These are phyloP conservation scores for Suillus weaverae DNA, from an alignment of 768 basidiomycete genomes.

Conservation along the genomic window DNA sequence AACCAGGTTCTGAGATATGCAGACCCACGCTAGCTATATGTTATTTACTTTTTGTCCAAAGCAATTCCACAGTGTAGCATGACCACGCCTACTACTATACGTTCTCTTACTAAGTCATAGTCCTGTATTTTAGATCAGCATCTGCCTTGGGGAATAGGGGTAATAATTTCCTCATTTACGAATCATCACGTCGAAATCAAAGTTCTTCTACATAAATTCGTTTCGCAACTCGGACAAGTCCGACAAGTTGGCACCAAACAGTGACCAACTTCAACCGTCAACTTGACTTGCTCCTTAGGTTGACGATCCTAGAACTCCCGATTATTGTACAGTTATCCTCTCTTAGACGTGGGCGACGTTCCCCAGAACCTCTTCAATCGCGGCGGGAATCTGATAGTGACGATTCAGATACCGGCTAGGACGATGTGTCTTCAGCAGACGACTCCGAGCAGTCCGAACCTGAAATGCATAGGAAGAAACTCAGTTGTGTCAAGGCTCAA, in stretches of 20 bases:
- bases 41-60: background rate
- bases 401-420: background rate
- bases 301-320: background rate
- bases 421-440: no score
- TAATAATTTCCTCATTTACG: background rate
- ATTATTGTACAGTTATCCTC: background rate
- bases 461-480: background rate
- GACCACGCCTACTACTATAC: background rate
- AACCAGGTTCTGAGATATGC: constrained; percentile 31
- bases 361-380: background rate
- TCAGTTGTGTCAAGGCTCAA: background rate
- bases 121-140: background rate
- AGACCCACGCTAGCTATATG: constrained; percentile 2
- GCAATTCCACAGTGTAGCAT: background rate
- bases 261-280: no score
- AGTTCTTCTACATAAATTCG: background rate
- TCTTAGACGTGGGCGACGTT: background rate
- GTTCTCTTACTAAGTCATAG: background rate
- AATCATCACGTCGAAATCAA: background rate
- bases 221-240: background rate
- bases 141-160: background rate
- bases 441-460: background rate
- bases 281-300: background rate
- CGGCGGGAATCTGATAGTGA: background rate
- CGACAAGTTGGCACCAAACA: background rate